A percentile compares a stretch with the other conserved stretches of the same genome.
These are phyloP conservation scores for Lactifluus pinguis DNA, from an alignment of 768 basidiomycete genomes.

Conservation along the genomic window DNA sequence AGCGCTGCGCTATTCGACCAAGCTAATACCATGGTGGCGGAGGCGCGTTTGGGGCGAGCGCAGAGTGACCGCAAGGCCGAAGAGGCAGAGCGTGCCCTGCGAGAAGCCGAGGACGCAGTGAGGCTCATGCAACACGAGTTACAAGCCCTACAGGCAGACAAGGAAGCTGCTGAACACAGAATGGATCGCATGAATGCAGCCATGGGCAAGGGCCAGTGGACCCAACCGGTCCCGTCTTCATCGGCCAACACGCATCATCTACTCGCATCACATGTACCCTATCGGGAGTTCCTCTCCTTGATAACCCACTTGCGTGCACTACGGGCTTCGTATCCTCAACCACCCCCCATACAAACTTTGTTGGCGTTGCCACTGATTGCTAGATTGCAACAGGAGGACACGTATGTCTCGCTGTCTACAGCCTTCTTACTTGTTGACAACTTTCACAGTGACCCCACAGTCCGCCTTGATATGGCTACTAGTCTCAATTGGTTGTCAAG, in stretches of 20 bases:
- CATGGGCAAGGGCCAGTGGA: constrained; percentile 67
- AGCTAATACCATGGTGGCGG: constrained; percentile 97
- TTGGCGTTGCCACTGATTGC: constrained; percentile 70
- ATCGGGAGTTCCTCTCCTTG: constrained; percentile 73
- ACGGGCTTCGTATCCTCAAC: constrained; percentile 48
- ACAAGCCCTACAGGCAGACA: constrained; percentile 63
- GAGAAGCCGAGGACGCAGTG: constrained; percentile 81
- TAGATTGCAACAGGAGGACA: constrained; percentile 71
- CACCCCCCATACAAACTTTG: constrained; percentile 67
- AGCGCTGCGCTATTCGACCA: constrained; percentile 84
- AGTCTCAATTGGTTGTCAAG: constrained; percentile 92
- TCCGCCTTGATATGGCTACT: constrained; percentile 89
- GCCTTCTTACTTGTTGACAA: constrained; percentile 18
- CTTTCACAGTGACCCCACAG: constrained; percentile 68
- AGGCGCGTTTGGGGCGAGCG: constrained; percentile 63
- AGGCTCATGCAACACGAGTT: constrained; percentile 77
- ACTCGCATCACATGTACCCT: constrained; percentile 62
- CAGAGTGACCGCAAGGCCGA: constrained; percentile 66
- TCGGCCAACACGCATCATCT: constrained; percentile 33
- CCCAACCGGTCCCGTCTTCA: constrained; percentile 31
- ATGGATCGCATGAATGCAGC: constrained; percentile 39
- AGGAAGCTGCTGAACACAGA: constrained; percentile 49
- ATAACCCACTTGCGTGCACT: constrained; percentile 66
- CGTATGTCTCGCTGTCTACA: constrained; percentile 46
- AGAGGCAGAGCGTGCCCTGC: constrained; percentile 67